Base-by-base conservation (phyloP, 2,329 filamentous ascomycete species). In the Aspergillus sp. region DNA sequence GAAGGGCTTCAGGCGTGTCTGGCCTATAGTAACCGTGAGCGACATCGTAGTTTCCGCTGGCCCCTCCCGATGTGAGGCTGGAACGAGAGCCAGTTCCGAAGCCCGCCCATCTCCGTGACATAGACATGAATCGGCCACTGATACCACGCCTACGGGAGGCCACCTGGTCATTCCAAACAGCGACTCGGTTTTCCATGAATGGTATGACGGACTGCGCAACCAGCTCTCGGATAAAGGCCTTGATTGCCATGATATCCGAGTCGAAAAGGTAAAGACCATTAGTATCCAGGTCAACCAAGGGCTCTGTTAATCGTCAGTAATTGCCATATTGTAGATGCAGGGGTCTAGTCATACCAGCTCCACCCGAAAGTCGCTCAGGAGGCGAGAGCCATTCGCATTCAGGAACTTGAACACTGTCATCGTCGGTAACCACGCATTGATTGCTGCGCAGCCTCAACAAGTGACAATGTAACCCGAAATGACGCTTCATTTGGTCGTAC, bases 401-500 rank as follows among this genome's bases (percentile, higher is more conserved):
- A 1, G 94, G 91, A 21, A 97, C 82, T 55, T 88, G 86, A 68
- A 92, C 86, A 70, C 91, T 94, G 72, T 98, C 94, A 73, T 97
- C 93, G 74, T 98, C 95, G 1, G 92, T 93, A 64, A 93, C 87
- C 38, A 91, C 89, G 74, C 92, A 94, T 72, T 92, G 90, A 39
- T 87, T 90, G 70, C 91, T 96, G 67, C 94, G 86, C 54, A 99
- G 80, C 64, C 96, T 84, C 36, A 99, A 82, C 10, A 99, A 82
- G 77, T 99, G 95, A 73, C 95, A 99, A 76, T 99, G 93, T 51
- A 98, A 81, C 1, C 95, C 95, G 65, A 99, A 91, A 77, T 97
- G 92, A n/a, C 95, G 88, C 78, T 98, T 99, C 96, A 99, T 99
- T 76, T 97, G 92, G 69, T 99, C 95, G 76, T 97, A 99, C 28